A percentile compares a stretch with the other conserved stretches of the same genome.
phyloP scores from a whole-genome alignment of 2,329 filamentous ascomycete genomes.

The Fusarium albosuccineum region DNA sequence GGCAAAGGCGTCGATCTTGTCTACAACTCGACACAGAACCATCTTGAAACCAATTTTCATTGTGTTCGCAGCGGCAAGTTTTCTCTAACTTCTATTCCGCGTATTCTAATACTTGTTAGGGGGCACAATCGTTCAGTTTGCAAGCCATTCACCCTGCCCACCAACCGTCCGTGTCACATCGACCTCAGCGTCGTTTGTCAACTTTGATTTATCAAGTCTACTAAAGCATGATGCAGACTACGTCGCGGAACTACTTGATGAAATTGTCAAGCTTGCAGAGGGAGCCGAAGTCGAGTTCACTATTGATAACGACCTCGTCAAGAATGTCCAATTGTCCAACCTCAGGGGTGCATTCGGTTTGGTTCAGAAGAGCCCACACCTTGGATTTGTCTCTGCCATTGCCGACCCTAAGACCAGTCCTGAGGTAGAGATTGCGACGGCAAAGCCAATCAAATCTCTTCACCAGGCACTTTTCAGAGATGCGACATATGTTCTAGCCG shows the following conservation, averaged over 20 bases:
- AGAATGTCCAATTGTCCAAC: slow-evolving; percentile 36
- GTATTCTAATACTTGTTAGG: slow-evolving; percentile 42
- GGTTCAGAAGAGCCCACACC: slow-evolving; percentile 45
- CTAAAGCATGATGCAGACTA: slow-evolving; percentile 50
- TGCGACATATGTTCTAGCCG: slow-evolving; percentile 67
- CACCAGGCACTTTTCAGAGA: slow-evolving; percentile 50
- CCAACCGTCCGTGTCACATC: slow-evolving; percentile 24
- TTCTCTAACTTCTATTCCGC: slow-evolving; percentile 6
- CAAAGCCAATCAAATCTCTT: slow-evolving; percentile 44
- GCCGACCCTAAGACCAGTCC: slow-evolving; percentile 14
- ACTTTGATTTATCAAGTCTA: slow-evolving; percentile 51
- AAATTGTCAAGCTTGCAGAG: slow-evolving; percentile 22
- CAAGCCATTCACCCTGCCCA: slow-evolving; percentile 39
- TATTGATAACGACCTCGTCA: not conserved
- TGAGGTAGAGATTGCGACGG: slow-evolving; percentile 41
- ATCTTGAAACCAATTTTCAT: slow-evolving; percentile 48
- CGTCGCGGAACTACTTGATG: slow-evolving; percentile 47
- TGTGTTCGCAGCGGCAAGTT: slow-evolving; percentile 55
- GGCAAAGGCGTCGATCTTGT: slow-evolving; percentile 57
- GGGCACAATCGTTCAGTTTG: slow-evolving; percentile 52
- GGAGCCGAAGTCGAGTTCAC: slow-evolving; percentile 4
- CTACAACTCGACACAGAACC: slow-evolving; percentile 59
- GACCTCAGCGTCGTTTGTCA: slow-evolving; percentile 47
- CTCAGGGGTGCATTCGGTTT: slow-evolving; percentile 46
- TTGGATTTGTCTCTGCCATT: slow-evolving; percentile 40